Base-by-base conservation (phyloP, 805 yeast species). In the Candida corydali region DNA sequence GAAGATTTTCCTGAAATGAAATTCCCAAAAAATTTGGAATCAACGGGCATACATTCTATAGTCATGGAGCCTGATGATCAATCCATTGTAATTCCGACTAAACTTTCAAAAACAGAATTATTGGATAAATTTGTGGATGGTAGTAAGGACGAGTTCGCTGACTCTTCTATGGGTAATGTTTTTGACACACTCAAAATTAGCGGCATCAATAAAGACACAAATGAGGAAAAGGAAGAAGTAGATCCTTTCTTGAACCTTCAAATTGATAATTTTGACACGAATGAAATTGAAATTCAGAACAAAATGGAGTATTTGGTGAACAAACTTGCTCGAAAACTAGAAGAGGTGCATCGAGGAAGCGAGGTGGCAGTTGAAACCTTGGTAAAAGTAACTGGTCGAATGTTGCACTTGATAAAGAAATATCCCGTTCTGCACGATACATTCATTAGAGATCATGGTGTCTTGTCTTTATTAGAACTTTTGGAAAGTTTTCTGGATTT, bases 391-490 rank as follows among this genome's bases (percentile, higher is more conserved):
- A 60, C 69, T 1, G 67, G 68, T 1, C 48, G 64, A 31, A 63
- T 68, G 51, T 46, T 61, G 17, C 63, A 63, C 34, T 45, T 66
- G 31, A 61, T 63, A 4, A 58, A 58, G 40, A 66, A 66, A 41
- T 63, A 67, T 41, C 64, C 67, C 6, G 39, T 49, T 7, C 66
- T 63, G 61, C 70, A 65, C 38, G 63, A 59, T 28, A 53, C 52
- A 1, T 46, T 68, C 25, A 53, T 66, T n/a, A 52, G 68, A 37
- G 71, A 65, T 26, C 73, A 68, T 41, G 72, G 72, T 0, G 51
- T 67, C 1, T 45, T 63, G 8, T 54, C 70, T 1, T 44, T 68
- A 5, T 47, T 67, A 38, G 73, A 68, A 41, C 43, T 68, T 8
- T 47, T 66, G 22, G 71, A 65, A 22, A 52, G 51, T 37, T 58